Evolutionary conservation across 2,329 filamentous ascomycete species (phyloP).

Genomic region (Fusarium subglutinans): DNA sequence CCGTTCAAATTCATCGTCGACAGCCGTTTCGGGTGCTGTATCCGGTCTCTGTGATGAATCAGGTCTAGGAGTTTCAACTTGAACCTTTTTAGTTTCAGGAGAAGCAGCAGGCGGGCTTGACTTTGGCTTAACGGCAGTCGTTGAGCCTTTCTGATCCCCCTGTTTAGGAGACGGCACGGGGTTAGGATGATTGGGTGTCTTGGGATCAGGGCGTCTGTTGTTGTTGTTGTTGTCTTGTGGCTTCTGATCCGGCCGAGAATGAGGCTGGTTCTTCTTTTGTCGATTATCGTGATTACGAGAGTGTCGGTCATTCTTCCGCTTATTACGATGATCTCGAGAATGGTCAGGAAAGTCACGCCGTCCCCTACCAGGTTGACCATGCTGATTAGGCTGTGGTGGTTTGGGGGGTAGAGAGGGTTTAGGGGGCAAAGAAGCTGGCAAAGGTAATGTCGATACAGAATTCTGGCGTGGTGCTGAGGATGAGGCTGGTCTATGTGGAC

Average conservation of each 20-base stretch:
- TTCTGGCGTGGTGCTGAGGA: slow-evolving; percentile 29
- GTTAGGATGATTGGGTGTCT: slow-evolving; percentile 29
- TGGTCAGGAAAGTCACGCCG: slow-evolving; percentile 41
- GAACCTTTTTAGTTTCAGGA: slow-evolving; percentile 14
- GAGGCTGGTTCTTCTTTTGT: slow-evolving; percentile 38
- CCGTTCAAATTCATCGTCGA: slow-evolving; percentile 50
- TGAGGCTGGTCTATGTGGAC: slow-evolving; percentile 22
- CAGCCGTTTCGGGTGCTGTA: slow-evolving; percentile 3
- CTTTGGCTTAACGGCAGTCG: neutral
- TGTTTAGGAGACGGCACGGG: slow-evolving; percentile 27
- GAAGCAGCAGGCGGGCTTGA: slow-evolving; percentile 5
- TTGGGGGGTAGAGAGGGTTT: slow-evolving; percentile 48
- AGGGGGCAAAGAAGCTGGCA: slow-evolving; percentile 45
- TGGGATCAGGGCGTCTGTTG: slow-evolving; percentile 2
- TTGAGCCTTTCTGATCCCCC: slow-evolving; percentile 42
- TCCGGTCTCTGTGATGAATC: slow-evolving; percentile 15
- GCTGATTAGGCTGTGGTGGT: slow-evolving; percentile 37
- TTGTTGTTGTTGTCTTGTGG: slow-evolving; percentile 32
- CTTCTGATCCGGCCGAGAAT: slow-evolving; percentile 41
- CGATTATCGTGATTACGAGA: slow-evolving; percentile 44
- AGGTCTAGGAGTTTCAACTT: slow-evolving; percentile 6
- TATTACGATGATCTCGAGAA: slow-evolving; percentile 44
- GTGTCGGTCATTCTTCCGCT: slow-evolving; percentile 47
- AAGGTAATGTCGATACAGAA: slow-evolving; percentile 21
- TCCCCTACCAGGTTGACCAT: slow-evolving; percentile 29